Evolutionary conservation across 768 basidiomycete genomes (phyloP).

Genomic region (Auricularia auricula-judae): DNA sequence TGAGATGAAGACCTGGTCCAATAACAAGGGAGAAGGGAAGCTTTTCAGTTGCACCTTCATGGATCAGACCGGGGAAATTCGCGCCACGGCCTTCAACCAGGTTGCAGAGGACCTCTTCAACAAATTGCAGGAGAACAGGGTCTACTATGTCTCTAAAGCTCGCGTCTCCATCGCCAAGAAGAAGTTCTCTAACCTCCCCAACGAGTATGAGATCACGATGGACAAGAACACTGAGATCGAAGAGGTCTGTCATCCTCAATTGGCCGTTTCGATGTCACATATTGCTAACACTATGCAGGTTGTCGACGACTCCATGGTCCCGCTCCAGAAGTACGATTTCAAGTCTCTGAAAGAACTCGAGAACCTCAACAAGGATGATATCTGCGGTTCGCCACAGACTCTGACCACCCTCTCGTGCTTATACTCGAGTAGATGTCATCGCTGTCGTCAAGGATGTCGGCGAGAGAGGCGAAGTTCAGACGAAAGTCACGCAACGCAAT

Average conservation of each 20-base stretch:
- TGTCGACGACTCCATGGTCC: conserved; percentile 62
- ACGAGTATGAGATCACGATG: conserved; percentile 89
- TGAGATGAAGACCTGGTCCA: conserved; percentile 85
- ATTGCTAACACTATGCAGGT: conserved; percentile 38
- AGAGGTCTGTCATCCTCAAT: conserved; percentile 40
- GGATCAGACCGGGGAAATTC: conserved; percentile 91
- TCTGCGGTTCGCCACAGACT: conserved; percentile 47
- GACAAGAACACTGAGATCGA: conserved; percentile 77
- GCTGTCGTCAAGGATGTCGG: conserved; percentile 74
- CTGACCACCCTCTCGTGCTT: not conserved
- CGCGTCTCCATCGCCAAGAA: conserved; percentile 93
- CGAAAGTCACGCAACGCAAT: conserved; percentile 68
- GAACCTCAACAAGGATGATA: conserved; percentile 62
- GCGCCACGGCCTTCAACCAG: conserved; percentile 83
- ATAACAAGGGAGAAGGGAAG: conserved; percentile 85
- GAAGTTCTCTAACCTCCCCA: conserved; percentile 81
- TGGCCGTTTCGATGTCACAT: not conserved
- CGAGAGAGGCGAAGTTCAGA: conserved; percentile 56
- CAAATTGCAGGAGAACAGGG: conserved; percentile 82
- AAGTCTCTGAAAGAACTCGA: conserved; percentile 52
- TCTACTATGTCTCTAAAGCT: conserved; percentile 84
- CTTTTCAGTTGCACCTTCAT: conserved; percentile 86
- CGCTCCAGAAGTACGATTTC: conserved; percentile 79
- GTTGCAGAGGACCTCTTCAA: conserved; percentile 75
- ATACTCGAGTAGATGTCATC: conserved; percentile 57